Evolutionary conservation across 352 stramenopile genomes (phyloP), one percentile per base, ranked within the genome.

Genomic region (Nothophytophthora sp.): DNA sequence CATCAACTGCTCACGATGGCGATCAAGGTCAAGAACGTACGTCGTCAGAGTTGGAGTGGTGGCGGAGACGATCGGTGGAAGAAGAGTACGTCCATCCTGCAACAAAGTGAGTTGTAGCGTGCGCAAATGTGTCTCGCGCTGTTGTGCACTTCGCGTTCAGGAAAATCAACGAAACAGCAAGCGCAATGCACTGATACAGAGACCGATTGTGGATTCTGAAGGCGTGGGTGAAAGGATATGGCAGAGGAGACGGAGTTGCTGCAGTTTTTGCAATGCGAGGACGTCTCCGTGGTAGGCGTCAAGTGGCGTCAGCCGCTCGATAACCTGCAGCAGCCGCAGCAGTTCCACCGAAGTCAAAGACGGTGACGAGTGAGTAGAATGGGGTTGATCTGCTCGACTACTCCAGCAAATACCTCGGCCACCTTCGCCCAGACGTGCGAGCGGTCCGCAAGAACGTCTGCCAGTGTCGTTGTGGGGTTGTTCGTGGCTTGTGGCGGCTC

Each of bases 91-190:
- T 36, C 50, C 47, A 49, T 81, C 70, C 12, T 73, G 66, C 37
- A 86, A 42, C 20, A 81, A 60, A 32, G 68, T 60, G 40, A 89
- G 30, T 45, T 89, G 76, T 15, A 87, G 61, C 11, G 75, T 81
- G 11, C 68, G 71, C 29, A 85, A 41, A 48, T 87, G 76, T 2
- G 60, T 76, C 50, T 90, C 79, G 32, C 79, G 71, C 55, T 83
- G 70, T 35, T 75, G 77, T 88, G 34, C 23, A 32, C 36, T 20
- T 7, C 13, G 40, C 24, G 37, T 53, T 54, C 49, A 29, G 57
- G 18, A 48, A 36, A 50, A n/a, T 50, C 27, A 34, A 15, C 15
- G 19, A 52, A 25, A n/a, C 5, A 30, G 24, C 28, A 23, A 22
- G 20, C 24, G 23, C 19, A 55, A 2, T 27, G 16, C 18, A 27